A percentile compares a stretch with the other conserved stretches of the same genome.
Conservation (phyloP, 1,284 basidiomycete species). For the Heliocybe sulcata region DNA sequence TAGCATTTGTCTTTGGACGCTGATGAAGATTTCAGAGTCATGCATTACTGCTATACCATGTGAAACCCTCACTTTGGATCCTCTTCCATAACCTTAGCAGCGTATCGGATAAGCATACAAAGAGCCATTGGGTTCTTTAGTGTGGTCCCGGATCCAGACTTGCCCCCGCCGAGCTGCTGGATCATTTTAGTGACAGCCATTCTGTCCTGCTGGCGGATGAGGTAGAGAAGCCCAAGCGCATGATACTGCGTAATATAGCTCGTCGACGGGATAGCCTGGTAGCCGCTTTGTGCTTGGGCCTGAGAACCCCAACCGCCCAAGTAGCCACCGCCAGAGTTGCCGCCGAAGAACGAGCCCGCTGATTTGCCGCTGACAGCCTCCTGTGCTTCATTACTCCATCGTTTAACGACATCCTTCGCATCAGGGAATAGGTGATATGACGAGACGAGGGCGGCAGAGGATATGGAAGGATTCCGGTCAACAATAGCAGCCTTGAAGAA, state of each 20-base stretch:
- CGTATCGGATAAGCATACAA: conserved; percentile 98
- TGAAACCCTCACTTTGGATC: conserved; percentile 78
- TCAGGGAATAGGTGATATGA: conserved; percentile 95
- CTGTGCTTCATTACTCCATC: conserved; percentile 98
- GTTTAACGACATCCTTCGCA: conserved; percentile 91
- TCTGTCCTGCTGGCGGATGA: conserved; percentile 94
- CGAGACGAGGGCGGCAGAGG: conserved; percentile 94
- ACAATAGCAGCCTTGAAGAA: conserved; percentile 99
- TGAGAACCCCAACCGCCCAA: conserved; percentile 60
- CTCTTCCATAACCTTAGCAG: conserved; percentile 96
- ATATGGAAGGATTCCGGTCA: conserved; percentile 93
- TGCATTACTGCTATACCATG: conserved; percentile 5
- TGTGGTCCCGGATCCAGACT: conserved; percentile 74
- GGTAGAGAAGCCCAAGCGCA: conserved; percentile 88
- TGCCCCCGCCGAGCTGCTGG: conserved; percentile 89
- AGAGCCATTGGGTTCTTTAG: conserved; percentile 97
- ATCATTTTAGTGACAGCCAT: conserved; percentile 99
- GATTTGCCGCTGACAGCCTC: conserved; percentile 93
- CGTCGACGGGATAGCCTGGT: conserved; percentile 79
- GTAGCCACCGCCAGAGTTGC: conserved; percentile 48
- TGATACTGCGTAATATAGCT: conserved; percentile 98
- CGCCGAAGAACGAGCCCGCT: conserved; percentile 60
- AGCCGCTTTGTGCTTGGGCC: conserved; percentile 43
- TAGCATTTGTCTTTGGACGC: conserved; percentile 87
- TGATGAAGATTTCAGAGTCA: conserved; percentile 21